Evolutionary conservation across 1,139 yeast species (phyloP).

Genomic region (Tardiomyces blankii): DNA sequence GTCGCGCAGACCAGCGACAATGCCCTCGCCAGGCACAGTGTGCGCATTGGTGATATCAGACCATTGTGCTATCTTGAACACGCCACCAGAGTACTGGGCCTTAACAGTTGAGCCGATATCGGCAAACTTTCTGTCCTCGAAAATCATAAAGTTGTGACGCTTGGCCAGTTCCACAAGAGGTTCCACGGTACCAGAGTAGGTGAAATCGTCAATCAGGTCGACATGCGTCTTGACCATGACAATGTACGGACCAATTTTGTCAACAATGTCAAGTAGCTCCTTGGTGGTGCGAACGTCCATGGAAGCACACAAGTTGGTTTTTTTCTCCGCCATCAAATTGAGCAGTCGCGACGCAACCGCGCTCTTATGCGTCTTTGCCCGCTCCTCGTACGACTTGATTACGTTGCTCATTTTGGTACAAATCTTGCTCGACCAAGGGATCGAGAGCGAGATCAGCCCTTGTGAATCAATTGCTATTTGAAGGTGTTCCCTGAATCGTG

Average conservation of each 20-base stretch:
- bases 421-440: neutral
- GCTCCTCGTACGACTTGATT: slow-evolving; percentile 39
- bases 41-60: slow-evolving; percentile 97
- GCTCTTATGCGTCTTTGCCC: slow-evolving; percentile 64
- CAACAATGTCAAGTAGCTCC: slow-evolving; percentile 63
- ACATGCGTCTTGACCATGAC: slow-evolving; percentile 92
- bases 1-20: slow-evolving; percentile 75
- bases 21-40: slow-evolving; percentile 93
- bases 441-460: neutral
- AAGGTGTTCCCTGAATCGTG: neutral
- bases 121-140: slow-evolving; percentile 96
- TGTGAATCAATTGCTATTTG: neutral
- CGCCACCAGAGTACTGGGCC: slow-evolving; percentile 85
- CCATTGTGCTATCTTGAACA: slow-evolving; percentile 84
- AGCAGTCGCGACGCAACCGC: slow-evolving; percentile 73
- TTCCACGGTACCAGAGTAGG: slow-evolving; percentile 62
- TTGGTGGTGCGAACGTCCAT: slow-evolving; percentile 74
- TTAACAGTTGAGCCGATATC: slow-evolving; percentile 98
- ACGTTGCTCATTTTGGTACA: neutral
- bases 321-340: slow-evolving; percentile 62
- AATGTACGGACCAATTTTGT: slow-evolving; percentile 78
- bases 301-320: slow-evolving; percentile 93
- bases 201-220: slow-evolving; percentile 83
- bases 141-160: slow-evolving; percentile 76
- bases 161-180: slow-evolving; percentile 63